phyloP scores from a whole-genome alignment of 208 protist species.

The Trichomonas vaginalis region DNA sequence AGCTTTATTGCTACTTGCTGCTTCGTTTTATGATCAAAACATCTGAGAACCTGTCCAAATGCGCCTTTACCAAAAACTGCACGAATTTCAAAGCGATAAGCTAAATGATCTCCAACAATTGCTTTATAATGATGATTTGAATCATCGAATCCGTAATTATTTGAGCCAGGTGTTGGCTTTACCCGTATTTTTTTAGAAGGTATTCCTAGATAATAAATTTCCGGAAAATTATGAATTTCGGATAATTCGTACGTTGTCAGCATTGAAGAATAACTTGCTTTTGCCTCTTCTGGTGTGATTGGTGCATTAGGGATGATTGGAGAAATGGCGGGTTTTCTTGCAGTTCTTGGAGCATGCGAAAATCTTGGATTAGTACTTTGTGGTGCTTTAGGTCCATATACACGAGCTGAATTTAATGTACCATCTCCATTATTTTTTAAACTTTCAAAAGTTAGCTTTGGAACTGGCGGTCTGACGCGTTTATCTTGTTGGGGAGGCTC shows the following conservation, averaged over 20 bases:
- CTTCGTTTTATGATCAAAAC: conserved; percentile 53
- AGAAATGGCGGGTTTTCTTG: not conserved
- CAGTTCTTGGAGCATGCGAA: not conserved
- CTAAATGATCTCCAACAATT: not conserved
- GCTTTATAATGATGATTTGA: not conserved
- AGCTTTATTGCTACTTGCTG: conserved; percentile 52
- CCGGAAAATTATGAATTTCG: not conserved
- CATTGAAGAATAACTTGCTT: not conserved
- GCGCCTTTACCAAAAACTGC: conserved; percentile 56
- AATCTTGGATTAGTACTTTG: not conserved
- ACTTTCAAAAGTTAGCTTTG: too few species aligned
- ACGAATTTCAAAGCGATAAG: conserved; percentile 65
- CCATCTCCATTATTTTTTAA: too few species aligned
- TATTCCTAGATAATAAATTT: not conserved
- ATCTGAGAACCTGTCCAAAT: conserved; percentile 70
- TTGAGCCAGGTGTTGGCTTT: too few species aligned
- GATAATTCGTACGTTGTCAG: not conserved
- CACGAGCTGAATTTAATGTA: not conserved
- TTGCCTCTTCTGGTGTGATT: not conserved
- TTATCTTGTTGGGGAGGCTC: too few species aligned
- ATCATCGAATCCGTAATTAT: not conserved
- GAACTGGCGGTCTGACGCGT: too few species aligned
- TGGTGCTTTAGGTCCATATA: not conserved
- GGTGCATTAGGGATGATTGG: not conserved
- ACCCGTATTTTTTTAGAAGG: not conserved